A percentile compares a stretch with the other conserved stretches of the same genome.
Evolutionary conservation across 345 rosid genomes (phyloP).

Genomic region (Corchorus capsularis): DNA sequence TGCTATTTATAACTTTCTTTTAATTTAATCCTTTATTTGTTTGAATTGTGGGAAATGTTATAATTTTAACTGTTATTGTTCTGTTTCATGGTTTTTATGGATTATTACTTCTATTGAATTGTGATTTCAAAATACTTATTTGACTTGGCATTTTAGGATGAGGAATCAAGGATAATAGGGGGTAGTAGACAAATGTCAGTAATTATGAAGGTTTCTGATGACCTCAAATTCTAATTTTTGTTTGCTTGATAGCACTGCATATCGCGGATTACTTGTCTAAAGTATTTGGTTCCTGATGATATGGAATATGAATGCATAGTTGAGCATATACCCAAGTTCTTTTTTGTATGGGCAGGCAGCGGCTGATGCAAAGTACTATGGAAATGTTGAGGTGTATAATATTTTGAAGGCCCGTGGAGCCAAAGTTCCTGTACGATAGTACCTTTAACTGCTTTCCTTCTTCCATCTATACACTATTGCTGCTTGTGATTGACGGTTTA

Average conservation of each 20-base stretch:
- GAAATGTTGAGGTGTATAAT: slow-evolving; percentile 74
- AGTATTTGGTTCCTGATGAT: not conserved
- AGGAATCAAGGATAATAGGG: not conserved
- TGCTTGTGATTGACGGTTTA: slow-evolving; percentile 8
- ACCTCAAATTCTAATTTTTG: not conserved
- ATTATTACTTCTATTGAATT: not conserved
- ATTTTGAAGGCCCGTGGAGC: slow-evolving; percentile 94
- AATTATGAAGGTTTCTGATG: not conserved
- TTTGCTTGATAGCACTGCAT: not conserved
- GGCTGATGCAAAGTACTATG: slow-evolving; percentile 89
- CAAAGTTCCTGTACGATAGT: slow-evolving; percentile 62
- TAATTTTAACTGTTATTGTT: not conserved
- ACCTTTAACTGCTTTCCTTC: not conserved
- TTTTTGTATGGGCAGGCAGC: slow-evolving; percentile 62
- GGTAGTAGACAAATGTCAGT: not conserved
- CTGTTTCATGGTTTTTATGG: not conserved
- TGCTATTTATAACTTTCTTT: not conserved
- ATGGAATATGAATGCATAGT: not conserved
- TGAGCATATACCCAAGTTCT: not conserved
- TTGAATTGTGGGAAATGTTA: not conserved
- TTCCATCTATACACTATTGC: not conserved
- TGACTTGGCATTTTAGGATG: not conserved
- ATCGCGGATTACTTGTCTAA: not conserved
- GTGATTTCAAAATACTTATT: not conserved
- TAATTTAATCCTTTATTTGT: not conserved